Evolutionary conservation across 1,139 yeast species (phyloP).

Genomic region (Candida mesenterica): DNA sequence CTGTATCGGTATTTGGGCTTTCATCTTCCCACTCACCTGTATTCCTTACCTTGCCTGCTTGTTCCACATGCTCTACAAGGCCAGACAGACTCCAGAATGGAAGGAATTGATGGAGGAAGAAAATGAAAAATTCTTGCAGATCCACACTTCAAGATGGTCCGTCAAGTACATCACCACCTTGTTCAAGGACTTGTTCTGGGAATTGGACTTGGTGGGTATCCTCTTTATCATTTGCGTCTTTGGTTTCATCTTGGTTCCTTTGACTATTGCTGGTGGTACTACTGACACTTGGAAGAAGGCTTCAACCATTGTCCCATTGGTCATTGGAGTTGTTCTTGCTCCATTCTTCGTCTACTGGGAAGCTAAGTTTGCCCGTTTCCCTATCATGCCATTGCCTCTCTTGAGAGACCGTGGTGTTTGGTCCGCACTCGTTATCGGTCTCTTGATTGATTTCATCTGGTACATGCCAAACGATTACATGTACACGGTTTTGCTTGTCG

Average conservation of each 20-base stretch:
- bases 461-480: conserved; percentile 69
- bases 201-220: conserved; percentile 55
- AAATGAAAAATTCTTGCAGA: conserved; percentile 4
- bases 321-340: conserved; percentile 56
- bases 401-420: conserved; percentile 64
- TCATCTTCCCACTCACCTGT: conserved; percentile 63
- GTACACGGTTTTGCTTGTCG: conserved; percentile 62
- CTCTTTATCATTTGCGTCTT: conserved; percentile 48
- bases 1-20: conserved; percentile 81
- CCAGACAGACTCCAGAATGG: conserved; percentile 52
- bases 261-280: conserved; percentile 58
- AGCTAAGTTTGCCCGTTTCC: conserved; percentile 43
- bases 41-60: conserved; percentile 57
- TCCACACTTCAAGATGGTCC: too few relatives aligned
- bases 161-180: conserved; percentile 3
- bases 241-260: conserved; percentile 56
- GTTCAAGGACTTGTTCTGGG: conserved; percentile 38
- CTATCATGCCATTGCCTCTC: conserved; percentile 57
- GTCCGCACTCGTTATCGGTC: conserved; percentile 50
- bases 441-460: conserved; percentile 57
- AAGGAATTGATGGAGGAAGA: conserved; percentile 22
- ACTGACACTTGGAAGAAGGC: conserved; percentile 50
- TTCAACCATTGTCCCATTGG: conserved; percentile 59
- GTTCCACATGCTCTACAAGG: conserved; percentile 54
- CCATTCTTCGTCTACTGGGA: conserved; percentile 61